These are phyloP conservation scores for Pseudogymnoascus sp. DNA, from an alignment of 2,329 filamentous ascomycete species.

Conservation along the genomic window DNA sequence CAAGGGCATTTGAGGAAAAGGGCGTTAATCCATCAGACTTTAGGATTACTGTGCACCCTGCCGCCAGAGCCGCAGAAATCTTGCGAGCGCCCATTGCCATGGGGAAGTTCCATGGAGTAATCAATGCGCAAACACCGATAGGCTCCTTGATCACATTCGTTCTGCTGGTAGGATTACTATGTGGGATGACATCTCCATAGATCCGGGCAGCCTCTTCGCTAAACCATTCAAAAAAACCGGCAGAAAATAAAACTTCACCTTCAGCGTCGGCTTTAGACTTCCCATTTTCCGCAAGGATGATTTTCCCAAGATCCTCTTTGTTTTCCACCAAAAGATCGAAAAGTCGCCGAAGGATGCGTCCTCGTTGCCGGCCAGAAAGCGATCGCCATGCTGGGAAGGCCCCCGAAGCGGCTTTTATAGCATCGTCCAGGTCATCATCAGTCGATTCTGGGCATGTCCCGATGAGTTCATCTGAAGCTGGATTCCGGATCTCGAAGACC, in stretches of 20 bases:
- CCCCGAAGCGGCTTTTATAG: conserved; percentile 40
- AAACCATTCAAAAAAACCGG: conserved; percentile 48
- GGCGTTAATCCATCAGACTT: conserved; percentile 65
- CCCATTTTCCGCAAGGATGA: conserved; percentile 52
- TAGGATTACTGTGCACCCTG: conserved; percentile 65
- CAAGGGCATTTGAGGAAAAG: conserved; percentile 46
- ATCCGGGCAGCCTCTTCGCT: conserved; percentile 54
- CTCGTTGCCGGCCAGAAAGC: no score
- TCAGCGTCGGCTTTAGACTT: conserved; percentile 44
- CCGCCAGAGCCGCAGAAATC: conserved; percentile 58
- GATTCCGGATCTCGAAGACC: conserved; percentile 45
- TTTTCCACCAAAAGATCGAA: conserved; percentile 33
- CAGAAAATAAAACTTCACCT: conserved; percentile 45
- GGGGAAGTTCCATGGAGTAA: conserved; percentile 71
- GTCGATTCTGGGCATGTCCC: conserved; percentile 45
- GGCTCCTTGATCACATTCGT: conserved; percentile 69
- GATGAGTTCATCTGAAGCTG: conserved; percentile 39
- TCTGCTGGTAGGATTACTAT: conserved; percentile 51
- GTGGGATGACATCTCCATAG: conserved; percentile 44
- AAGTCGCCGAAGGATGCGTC: no score
- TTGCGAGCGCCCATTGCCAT: conserved; percentile 62
- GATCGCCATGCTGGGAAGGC: conserved; percentile 31
- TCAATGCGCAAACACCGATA: conserved; percentile 53
- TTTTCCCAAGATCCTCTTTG: conserved; percentile 53
- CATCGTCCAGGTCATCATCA: conserved; percentile 38